phyloP scores from a whole-genome alignment of 148 eudicot species.

The Selenicereus undatus region DNA sequence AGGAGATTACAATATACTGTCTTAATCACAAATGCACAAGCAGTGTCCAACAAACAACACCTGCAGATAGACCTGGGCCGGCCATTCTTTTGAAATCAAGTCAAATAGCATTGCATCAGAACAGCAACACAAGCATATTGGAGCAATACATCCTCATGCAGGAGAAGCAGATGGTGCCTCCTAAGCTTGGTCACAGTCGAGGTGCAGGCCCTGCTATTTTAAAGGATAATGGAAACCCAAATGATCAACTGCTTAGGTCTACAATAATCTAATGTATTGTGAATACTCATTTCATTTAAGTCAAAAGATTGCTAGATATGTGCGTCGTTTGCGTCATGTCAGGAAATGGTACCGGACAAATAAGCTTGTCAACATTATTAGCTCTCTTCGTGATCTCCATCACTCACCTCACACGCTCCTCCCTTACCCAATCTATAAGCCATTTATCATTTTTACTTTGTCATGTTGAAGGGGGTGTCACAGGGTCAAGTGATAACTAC shows the following conservation, averaged over 20 bases:
- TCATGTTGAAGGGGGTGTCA: too few relatives aligned
- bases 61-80: slow-evolving; percentile 28
- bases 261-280: background rate
- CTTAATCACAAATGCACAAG: slow-evolving; percentile 18
- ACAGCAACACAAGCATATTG: slow-evolving; percentile 10
- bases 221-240: slow-evolving; percentile 21
- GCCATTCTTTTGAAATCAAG: slow-evolving; percentile 13
- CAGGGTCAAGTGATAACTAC: too few relatives aligned
- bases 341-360: background rate
- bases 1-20: slow-evolving; percentile 4
- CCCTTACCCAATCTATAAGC: background rate
- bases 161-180: slow-evolving; percentile 32
- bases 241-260: slow-evolving; percentile 21
- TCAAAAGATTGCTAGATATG: slow-evolving; percentile 4
- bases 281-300: background rate
- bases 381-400: background rate
- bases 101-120: slow-evolving; percentile 10
- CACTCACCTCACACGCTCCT: too few relatives aligned
- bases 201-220: slow-evolving; percentile 46
- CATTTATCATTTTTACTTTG: background rate
- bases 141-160: slow-evolving; percentile 16
- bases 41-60: slow-evolving; percentile 24
- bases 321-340: slow-evolving; percentile 6
- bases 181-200: slow-evolving; percentile 56
- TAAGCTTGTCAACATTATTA: background rate